Percentiles rank a stretch among this genome's conserved stretches.
These are phyloP conservation scores for Chrysoporthe puriensis DNA, from an alignment of 2,329 filamentous ascomycete species.

Conservation along the genomic window DNA sequence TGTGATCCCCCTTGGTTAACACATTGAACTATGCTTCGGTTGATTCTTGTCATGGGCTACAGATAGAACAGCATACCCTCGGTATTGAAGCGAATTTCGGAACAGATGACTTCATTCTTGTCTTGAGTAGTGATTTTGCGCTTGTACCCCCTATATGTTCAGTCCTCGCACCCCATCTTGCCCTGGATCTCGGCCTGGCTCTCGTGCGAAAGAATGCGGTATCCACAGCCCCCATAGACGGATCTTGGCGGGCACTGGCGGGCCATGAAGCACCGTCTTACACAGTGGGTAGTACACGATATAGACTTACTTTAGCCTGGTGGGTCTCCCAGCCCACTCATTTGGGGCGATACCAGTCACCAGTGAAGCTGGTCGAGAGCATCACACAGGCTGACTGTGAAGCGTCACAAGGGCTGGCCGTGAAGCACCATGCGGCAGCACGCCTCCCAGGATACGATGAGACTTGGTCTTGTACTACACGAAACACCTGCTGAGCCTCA, in stretches of 20 bases:
- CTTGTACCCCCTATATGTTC: background rate
- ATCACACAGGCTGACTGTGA: background rate
- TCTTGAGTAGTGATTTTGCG: background rate
- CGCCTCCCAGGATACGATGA: background rate
- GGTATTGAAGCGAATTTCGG: background rate
- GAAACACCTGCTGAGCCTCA: background rate
- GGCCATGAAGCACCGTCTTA: background rate
- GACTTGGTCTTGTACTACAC: background rate
- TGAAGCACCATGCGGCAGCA: too few relatives aligned
- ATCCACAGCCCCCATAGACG: background rate
- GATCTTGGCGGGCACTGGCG: background rate
- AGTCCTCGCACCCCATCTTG: background rate
- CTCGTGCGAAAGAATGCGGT: background rate
- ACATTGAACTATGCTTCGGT: conserved; percentile 1
- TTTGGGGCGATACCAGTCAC: background rate
- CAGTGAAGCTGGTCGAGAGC: background rate
- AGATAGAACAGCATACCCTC: conserved; percentile 19
- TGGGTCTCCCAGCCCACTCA: background rate
- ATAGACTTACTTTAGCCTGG: background rate
- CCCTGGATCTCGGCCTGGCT: background rate
- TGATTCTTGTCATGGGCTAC: background rate
- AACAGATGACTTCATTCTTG: background rate
- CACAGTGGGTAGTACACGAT: background rate
- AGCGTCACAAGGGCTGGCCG: background rate
- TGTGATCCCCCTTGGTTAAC: background rate